Percentiles rank a stretch among this genome's conserved stretches.
phyloP scores from a whole-genome alignment of 345 rosid species.

The Raphanus raphanistrum region DNA sequence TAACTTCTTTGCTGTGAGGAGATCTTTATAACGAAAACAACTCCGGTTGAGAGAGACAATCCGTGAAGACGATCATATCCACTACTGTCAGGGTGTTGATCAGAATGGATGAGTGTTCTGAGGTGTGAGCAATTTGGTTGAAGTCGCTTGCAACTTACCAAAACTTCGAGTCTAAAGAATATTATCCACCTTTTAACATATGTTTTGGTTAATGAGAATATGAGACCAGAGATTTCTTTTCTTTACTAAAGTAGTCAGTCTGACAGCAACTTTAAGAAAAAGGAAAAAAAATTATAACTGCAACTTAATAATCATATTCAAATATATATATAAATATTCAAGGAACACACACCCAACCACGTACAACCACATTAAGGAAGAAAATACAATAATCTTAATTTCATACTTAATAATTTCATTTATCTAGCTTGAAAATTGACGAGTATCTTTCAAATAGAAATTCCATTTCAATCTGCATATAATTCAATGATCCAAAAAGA shows the following conservation, averaged over 20 bases:
- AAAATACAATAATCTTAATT: too few species aligned
- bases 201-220: neutral
- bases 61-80: too few species aligned
- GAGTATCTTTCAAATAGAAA: neutral
- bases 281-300: neutral
- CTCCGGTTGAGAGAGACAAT: too few species aligned
- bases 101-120: too few species aligned
- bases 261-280: neutral
- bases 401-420: neutral
- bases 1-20: too few species aligned
- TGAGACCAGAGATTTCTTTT: neutral
- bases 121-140: too few species aligned
- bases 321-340: neutral
- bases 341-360: neutral
- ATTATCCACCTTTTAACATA: neutral
- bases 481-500: neutral
- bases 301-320: neutral
- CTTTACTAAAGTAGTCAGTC: neutral
- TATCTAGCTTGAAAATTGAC: neutral
- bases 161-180: too few species aligned
- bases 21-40: too few species aligned
- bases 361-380: neutral
- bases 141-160: too few species aligned
- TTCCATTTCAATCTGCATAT: neutral
- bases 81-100: too few species aligned